Evolutionary conservation across 1,139 yeast species (phyloP), one percentile per base, ranked within the genome.

Genomic region (Debaryomyces sp.): DNA sequence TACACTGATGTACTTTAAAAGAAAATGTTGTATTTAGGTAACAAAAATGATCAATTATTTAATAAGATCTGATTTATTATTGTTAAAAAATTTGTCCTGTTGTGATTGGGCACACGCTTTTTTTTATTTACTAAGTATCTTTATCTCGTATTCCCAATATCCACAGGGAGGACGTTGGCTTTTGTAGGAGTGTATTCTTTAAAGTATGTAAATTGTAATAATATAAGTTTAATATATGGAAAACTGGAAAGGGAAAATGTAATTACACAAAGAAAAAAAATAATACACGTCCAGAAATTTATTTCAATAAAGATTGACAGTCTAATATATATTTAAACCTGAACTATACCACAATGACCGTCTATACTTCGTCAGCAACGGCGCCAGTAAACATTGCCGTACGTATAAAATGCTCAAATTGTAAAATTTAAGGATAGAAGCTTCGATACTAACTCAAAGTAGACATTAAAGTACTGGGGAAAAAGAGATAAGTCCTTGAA

Each of bases 331-430:
- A 50, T 10, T 27, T 7, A 13, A 9, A 10, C 30, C 9, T 12
- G 15, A 18, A 39, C 13, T 7, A 27, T 17, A 39, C 15, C 34
- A 18, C 12, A 27, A 78, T 79, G 82, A 55, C 73, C 29, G 73
- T 87, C 45, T 81, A 82, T 66, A 71, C 82, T 46, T 94, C 96
- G 9, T 84, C 96, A 10, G 86, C 89, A 44, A 91, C 98, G 35
- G 99, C 99, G 3, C 99, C 99, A 13, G 99, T 94, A 49, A 94
- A 94, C 68, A 94, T 94, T 67, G 99, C 99, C 36, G 89, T 84
- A 80, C 54, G 88, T 80, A 22, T 13, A 12, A 18, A 10, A 13
- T 27, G 6, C 15, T 23, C 29, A 18, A 18, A 17, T 21, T 10
- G 6, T 34, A 5, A 29, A 30, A 15, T 33, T 15, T 17, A 22